Evolutionary conservation across 2,329 filamentous ascomycete species (phyloP).

Genomic region (Claviceps fusiformis): DNA sequence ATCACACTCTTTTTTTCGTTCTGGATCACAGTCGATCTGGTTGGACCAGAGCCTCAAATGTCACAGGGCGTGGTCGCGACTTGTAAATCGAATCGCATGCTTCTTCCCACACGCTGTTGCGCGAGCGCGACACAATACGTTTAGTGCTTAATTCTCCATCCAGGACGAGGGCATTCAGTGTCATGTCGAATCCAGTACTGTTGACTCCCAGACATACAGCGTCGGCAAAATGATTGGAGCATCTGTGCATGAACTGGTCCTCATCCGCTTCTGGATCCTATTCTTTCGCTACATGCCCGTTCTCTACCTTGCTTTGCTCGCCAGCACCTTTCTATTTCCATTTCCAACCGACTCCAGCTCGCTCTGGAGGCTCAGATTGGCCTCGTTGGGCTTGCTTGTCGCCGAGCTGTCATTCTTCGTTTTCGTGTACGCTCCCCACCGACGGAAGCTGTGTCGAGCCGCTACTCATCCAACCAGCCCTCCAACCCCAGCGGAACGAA

Average conservation of each 20-base stretch:
- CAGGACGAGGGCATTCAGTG: not conserved
- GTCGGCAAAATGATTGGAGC: constrained; percentile 23
- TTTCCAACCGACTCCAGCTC: not conserved
- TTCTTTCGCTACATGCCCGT: constrained; percentile 30
- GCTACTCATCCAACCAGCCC: constrained; percentile 27
- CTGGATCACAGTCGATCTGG: too few species aligned
- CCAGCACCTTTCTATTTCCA: constrained; percentile 10
- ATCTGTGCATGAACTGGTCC: constrained; percentile 24
- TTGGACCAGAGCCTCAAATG: not conserved
- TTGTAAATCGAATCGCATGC: too few species aligned
- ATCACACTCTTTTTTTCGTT: not conserved
- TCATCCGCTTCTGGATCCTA: constrained; percentile 32
- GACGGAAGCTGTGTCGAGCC: constrained; percentile 21
- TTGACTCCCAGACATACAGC: not conserved
- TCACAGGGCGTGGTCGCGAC: not conserved
- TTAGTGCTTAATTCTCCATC: not conserved
- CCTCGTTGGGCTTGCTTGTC: constrained; percentile 18
- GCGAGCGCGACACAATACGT: not conserved
- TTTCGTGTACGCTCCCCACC: constrained; percentile 29
- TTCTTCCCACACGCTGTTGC: not conserved
- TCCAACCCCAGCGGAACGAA: constrained; percentile 33
- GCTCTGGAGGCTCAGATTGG: constrained; percentile 4
- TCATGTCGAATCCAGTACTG: not conserved
- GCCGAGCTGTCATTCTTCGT: constrained; percentile 30
- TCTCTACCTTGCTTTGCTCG: constrained; percentile 21